phyloP scores from a whole-genome alignment of 805 yeast species.

The Myxozyma monticola region DNA sequence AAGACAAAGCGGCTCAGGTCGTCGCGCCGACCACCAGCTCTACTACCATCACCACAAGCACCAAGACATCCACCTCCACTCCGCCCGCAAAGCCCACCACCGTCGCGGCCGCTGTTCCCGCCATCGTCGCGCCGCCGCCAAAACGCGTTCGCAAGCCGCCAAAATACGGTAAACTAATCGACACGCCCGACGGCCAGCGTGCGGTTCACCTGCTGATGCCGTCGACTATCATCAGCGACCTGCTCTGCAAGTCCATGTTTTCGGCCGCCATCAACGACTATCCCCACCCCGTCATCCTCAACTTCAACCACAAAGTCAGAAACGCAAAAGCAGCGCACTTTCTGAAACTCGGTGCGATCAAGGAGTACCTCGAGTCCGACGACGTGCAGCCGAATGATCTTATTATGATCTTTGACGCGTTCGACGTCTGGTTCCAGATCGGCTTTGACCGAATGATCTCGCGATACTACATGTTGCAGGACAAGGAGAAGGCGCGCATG shows the following conservation, averaged over 20 bases:
- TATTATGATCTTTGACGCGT: constrained; percentile 26
- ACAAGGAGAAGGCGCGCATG: neutral
- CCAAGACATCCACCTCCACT: neutral
- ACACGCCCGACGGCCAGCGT: constrained; percentile 4
- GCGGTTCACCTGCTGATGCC: constrained; percentile 10
- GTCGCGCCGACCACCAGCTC: neutral
- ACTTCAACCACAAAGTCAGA: constrained; percentile 10
- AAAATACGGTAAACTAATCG: constrained; percentile 1
- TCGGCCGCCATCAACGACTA: constrained; percentile 25
- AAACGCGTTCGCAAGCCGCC: neutral
- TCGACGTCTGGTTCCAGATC: constrained; percentile 28
- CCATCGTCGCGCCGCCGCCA: neutral
- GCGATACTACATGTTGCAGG: constrained; percentile 14
- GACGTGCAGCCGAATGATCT: constrained; percentile 12
- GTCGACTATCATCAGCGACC: constrained; percentile 3
- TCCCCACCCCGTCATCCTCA: constrained; percentile 24
- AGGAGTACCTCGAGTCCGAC: constrained; percentile 16
- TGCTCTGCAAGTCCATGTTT: constrained; percentile 14
- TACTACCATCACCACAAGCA: neutral
- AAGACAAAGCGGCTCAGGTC: too few relatives aligned
- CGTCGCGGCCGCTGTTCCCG: neutral
- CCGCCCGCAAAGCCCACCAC: neutral
- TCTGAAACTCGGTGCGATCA: constrained; percentile 22
- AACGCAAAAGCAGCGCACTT: constrained; percentile 23
- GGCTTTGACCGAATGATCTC: constrained; percentile 12